Percentiles rank a stretch among this genome's conserved stretches.
Conservation (phyloP, 805 yeast species). For the Candida dajiaensis region DNA sequence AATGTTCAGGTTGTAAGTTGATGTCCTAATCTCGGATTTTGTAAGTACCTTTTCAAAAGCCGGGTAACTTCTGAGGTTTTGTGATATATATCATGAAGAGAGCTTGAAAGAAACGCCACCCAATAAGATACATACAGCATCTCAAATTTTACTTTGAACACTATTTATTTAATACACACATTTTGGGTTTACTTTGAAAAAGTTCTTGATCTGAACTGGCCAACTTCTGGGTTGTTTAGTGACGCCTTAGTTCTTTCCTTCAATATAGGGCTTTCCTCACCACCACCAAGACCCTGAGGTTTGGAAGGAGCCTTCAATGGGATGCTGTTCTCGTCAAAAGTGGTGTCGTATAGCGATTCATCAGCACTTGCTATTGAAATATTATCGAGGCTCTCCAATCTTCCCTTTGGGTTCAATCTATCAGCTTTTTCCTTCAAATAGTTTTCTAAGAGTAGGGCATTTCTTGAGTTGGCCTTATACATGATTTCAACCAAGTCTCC, state of each 20-base stretch:
- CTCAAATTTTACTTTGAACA: too few species aligned
- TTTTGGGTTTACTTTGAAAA: background rate
- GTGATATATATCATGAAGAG: too few species aligned
- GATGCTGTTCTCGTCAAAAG: background rate
- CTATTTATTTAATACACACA: too few species aligned
- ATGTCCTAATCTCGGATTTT: too few species aligned
- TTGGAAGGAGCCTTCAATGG: background rate
- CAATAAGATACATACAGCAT: too few species aligned
- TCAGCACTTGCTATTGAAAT: background rate
- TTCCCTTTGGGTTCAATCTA: background rate
- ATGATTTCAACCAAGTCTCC: conserved; percentile 67
- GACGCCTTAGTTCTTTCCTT: background rate
- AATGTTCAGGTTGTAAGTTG: too few species aligned
- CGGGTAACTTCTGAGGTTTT: too few species aligned
- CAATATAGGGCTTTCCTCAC: background rate
- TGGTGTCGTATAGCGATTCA: background rate
- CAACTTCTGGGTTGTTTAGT: background rate
- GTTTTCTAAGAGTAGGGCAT: conserved; percentile 57
- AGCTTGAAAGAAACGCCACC: too few species aligned
- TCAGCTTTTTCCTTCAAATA: conserved; percentile 33
- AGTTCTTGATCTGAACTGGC: background rate
- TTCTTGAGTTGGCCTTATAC: conserved; percentile 73
- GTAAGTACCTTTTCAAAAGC: background rate
- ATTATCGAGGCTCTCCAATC: background rate
- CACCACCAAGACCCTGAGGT: background rate